Percentiles rank a stretch among this genome's conserved stretches.
Evolutionary conservation across 1,139 yeast species (phyloP).

Genomic region (Debaryomyces sp.): DNA sequence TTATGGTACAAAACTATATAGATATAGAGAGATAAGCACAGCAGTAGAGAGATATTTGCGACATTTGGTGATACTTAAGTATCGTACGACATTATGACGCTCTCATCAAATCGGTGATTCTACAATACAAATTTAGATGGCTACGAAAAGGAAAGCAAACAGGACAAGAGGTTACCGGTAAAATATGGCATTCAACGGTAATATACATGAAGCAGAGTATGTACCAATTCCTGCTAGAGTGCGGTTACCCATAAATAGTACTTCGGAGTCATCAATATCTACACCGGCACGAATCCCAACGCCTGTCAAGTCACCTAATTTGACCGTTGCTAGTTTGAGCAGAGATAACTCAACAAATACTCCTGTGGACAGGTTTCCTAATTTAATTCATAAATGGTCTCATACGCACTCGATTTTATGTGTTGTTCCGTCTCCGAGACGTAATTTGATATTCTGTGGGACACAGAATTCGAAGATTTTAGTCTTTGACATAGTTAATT

Average conservation of each 20-base stretch:
- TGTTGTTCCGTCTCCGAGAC: conserved; percentile 64
- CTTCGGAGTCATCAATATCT: conserved; percentile 19
- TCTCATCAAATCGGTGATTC: neutral
- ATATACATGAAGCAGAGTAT: conserved; percentile 38
- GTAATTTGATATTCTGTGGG: conserved; percentile 78
- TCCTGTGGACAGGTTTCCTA: conserved; percentile 17
- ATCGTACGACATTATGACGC: conserved; percentile 2
- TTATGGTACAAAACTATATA: neutral
- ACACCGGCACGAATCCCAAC: conserved; percentile 18
- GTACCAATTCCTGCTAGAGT: conserved; percentile 26
- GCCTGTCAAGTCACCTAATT: conserved; percentile 26
- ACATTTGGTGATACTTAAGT: neutral
- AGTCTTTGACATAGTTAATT: conserved; percentile 69
- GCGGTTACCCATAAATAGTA: conserved; percentile 32
- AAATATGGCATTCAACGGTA: conserved; percentile 7
- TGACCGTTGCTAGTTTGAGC: neutral
- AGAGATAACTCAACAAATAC: neutral
- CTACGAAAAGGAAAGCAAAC: neutral
- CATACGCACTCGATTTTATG: conserved; percentile 77
- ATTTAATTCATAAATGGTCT: conserved; percentile 72
- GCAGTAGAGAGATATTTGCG: neutral
- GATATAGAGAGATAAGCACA: neutral
- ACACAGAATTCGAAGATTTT: conserved; percentile 86
- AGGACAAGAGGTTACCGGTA: neutral
- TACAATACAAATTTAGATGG: neutral